Base-by-base conservation (phyloP, 441 rosid genomes). In the Pelargonium exstipulatum region DNA sequence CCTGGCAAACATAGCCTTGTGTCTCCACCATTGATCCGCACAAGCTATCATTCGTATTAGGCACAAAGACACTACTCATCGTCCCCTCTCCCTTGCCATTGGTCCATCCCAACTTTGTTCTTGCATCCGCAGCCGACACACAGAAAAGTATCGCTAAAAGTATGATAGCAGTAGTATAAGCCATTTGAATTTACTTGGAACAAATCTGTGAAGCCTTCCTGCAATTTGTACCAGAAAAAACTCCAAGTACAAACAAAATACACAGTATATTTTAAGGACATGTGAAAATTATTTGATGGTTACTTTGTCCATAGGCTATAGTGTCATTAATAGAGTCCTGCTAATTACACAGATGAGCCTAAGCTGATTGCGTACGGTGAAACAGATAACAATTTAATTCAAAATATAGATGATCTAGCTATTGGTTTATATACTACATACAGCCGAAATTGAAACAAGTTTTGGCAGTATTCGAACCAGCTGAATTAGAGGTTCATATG, bases 1-100 rank as follows among this genome's bases (percentile, higher is more conserved):
- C 90, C 40, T 81, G 77, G 76, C 87, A 86, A 46, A 71, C 70
- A 65, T 86, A 86, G 76, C 90, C 87, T 71, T 73, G 75, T 53
- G 84, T 2, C 62, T 75, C 76, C 61, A 79, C 85, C 79, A 84
- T 48, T 37, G 79, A 77, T 64, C 70, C 65, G 71, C 90, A 86
- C 8, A 86, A 71, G 9, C 76, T 35, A 40, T 67, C 71, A 48
- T 68, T 37, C 26, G 66, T 66, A 65, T 12, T 62, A 35, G 73
- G 16, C 51, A 20, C 64, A 40, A 10, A 46, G 14, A 46, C 53
- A 3, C 13, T 9, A 46, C 53, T 46, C 53, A 46, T 46, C 14
- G 13, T 46, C 14, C 14, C 14, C 13, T 46, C 14, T 10, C 1
- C 68, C 12, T 29, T 68, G 29, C 22, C 42, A 26, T 29, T 68